Evolutionary conservation across 768 basidiomycete species (phyloP).

Genomic region (Leccinum subtestaceum): DNA sequence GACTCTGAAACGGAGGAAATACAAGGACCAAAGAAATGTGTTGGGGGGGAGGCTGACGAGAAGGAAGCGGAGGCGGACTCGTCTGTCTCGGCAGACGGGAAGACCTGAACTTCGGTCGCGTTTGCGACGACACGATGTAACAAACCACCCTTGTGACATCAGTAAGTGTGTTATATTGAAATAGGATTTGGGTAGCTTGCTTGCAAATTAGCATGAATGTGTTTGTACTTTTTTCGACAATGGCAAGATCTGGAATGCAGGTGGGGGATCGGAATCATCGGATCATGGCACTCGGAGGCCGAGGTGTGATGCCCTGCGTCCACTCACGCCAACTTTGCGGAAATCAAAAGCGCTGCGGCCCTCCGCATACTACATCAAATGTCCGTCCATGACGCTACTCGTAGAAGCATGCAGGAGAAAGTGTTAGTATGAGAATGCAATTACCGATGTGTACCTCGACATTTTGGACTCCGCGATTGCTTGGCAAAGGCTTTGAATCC

Average conservation of each 20-base stretch:
- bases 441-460: not conserved
- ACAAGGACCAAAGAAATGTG: not conserved
- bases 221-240: not conserved
- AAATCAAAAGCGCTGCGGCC: not conserved
- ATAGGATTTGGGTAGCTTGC: not conserved
- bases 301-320: not conserved
- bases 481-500: not conserved
- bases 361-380: not conserved
- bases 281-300: not conserved
- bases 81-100: conserved; percentile 7
- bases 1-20: not conserved
- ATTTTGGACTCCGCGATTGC: conserved; percentile 1
- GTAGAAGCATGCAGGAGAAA: not conserved
- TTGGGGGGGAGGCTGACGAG: not conserved
- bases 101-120: not conserved
- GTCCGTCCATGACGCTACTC: conserved; percentile 8
- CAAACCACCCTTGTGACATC: not conserved
- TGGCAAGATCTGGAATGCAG: not conserved
- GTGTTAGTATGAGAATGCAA: not conserved
- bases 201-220: not conserved
- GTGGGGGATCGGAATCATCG: not conserved
- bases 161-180: not conserved
- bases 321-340: not conserved
- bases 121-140: not conserved
- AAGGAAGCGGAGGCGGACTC: not conserved